phyloP scores from a whole-genome alignment of 257 asterid genomes.

The Fraxinus anomala region DNA sequence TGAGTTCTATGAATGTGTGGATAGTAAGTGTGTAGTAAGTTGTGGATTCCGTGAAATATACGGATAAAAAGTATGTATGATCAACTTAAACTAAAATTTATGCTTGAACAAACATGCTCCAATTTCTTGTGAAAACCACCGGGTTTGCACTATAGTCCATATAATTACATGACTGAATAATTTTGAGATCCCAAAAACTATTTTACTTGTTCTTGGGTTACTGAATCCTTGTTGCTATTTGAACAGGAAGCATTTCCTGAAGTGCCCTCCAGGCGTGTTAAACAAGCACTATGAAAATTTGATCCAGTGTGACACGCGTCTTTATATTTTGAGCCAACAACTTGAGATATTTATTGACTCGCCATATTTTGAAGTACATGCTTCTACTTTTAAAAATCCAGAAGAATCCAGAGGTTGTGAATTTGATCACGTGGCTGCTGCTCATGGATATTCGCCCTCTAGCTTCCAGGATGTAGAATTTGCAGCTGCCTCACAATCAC shows the following conservation, averaged over 20 bases:
- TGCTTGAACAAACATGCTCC: too few relatives aligned
- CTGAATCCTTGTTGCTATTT: constrained; percentile 27
- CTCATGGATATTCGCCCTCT: constrained; percentile 43
- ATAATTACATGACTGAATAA: background rate
- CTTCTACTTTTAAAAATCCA: constrained; percentile 11
- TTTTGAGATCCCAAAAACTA: background rate
- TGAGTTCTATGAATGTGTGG: too few relatives aligned
- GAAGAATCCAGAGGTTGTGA: too few relatives aligned
- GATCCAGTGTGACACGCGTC: constrained; percentile 69
- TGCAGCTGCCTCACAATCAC: constrained; percentile 43
- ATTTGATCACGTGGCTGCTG: constrained; percentile 34
- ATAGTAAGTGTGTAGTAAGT: too few relatives aligned
- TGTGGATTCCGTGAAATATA: too few relatives aligned
- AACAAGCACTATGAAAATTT: constrained; percentile 82
- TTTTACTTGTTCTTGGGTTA: constrained; percentile 17
- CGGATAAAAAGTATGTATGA: too few relatives aligned
- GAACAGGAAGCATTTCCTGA: constrained; percentile 65
- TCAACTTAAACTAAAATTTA: too few relatives aligned
- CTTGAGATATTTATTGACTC: constrained; percentile 49
- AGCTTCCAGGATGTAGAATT: constrained; percentile 47
- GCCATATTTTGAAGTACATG: constrained; percentile 56
- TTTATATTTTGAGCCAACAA: constrained; percentile 59
- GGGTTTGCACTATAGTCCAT: background rate
- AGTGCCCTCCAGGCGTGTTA: constrained; percentile 67
- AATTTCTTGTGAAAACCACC: background rate